Evolutionary conservation across 805 yeast genomes (phyloP), one percentile per base, ranked within the genome.

Genomic region (Starmerella bacillaris): DNA sequence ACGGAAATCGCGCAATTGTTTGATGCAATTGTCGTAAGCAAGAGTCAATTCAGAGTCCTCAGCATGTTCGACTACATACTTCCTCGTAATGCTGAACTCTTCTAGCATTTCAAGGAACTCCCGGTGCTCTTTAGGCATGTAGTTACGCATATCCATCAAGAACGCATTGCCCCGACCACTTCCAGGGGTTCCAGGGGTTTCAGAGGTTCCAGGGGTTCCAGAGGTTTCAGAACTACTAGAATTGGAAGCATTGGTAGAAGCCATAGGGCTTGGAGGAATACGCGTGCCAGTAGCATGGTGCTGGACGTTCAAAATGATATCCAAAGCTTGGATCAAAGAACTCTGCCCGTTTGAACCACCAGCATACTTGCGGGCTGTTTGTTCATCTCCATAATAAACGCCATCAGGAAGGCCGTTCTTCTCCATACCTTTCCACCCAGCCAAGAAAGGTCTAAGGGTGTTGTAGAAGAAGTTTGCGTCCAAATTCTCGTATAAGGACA

Each of bases 281-380:
- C 74, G 56, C 36, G 65, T 64, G 3, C 92, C 94, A 2, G 86
- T 73, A 4, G 92, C 74, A 42, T 64, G 67, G 54, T 84, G 96
- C 39, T 72, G 73, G 12, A 84, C 77, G 32, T 71, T 71, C 27
- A 84, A 62, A 14, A 82, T 54, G 18, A 79, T 67, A 51, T 84
- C 96, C 41, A 84, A 61, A 18, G 82, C 74, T 57, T 84, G 95
- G 42, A 86, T 78, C 48, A 84, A 62, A 2, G 94, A 79, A 31
- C 84, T 73, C 56, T 84, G 96, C 0, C 94, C 95, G 53, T 84
- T 84, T 3, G 93, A 78, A 1, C 96, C 96, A 19, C 96, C 96
- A 14, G 92, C 65, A 53, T 67, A 75, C 22, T 56, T 51, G 46
- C 75, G 60, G 33, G 71, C 75, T 20, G 46, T 54, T 2, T 54